Base-by-base conservation (phyloP, 257 asterid species). In the Gardenia jasminoides region DNA sequence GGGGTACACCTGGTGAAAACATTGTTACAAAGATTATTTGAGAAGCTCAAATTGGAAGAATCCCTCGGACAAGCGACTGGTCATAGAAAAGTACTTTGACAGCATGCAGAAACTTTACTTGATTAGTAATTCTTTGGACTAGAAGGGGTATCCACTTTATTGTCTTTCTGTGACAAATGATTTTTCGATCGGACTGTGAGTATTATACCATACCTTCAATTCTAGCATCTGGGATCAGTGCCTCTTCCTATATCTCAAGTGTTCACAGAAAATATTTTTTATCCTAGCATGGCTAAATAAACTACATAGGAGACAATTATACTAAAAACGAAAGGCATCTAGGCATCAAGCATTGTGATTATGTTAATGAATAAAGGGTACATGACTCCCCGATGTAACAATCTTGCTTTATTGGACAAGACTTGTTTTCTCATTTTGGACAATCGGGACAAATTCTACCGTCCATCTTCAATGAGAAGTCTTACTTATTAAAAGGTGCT, bases 1-100 rank as follows among this genome's bases (percentile, higher is more conserved):
- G 64, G 22, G 13, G 64, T 2, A n/a, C n/a, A 41, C 10, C 58
- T 52, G 81, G 47, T 46, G 76, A 73, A 83, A 36, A 36, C 3
- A 36, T 36, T 36, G 3, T 3, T 36, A 36, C 61, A 17, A 50
- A 70, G 58, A 78, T 58, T 56, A 54, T 7, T 44, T 58, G 74
- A 72, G 83, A 85, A 72, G 85, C 88, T 89, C 81, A 76, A 81
- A 52, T 71, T 50, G 13, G 78, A 87, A 81, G 89, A 89, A 81
- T 83, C 81, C 78, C 39, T 43, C 41, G 67, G 76, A 81, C 79
- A 70, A 84, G 54, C 62, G 84, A 83, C 80, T 68, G 67, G 69
- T 70, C 82, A 80, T 30, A 36, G 50, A 76, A 87, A 68, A 46
- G 82, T 43, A 58, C 33, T 72, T 84, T 76, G 76, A 61, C 80